Conservation (phyloP, 352 stramenopile species). For the Globisporangium recalcitrans region DNA sequence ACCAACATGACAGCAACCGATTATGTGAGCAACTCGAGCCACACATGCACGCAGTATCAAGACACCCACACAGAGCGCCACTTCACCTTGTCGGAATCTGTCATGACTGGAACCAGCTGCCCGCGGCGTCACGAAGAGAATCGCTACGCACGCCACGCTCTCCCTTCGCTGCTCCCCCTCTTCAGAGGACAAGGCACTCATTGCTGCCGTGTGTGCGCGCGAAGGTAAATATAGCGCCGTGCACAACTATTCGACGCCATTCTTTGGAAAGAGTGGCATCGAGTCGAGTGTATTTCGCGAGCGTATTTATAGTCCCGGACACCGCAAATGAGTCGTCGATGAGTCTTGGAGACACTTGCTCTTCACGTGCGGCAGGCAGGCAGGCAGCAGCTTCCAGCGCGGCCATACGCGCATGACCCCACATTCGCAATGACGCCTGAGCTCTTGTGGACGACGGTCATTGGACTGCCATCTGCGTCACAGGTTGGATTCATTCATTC, state of each 20-base stretch:
- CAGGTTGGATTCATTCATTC: background rate
- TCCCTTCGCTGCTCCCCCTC: background rate
- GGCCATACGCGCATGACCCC: too few species aligned
- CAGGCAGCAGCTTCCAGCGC: background rate
- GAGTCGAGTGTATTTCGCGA: too few species aligned
- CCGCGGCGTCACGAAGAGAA: background rate
- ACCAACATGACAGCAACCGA: background rate
- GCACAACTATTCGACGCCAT: background rate
- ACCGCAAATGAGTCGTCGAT: background rate
- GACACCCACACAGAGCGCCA: too few species aligned
- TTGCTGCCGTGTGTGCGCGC: background rate
- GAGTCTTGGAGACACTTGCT: background rate
- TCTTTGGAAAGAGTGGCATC: background rate
- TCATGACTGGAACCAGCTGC: conserved; percentile 13
- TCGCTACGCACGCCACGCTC: background rate
- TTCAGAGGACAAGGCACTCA: background rate
- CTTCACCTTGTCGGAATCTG: conserved; percentile 18
- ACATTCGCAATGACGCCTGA: background rate
- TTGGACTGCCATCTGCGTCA: background rate
- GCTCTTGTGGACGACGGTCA: background rate
- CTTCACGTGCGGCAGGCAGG: background rate
- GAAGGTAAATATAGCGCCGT: background rate
- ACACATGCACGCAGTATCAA: background rate
- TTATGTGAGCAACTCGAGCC: background rate
- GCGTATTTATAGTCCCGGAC: background rate